Percentiles rank a stretch among this genome's conserved stretches.
These are phyloP conservation scores for Xylaria multiplex DNA, from an alignment of 2,329 filamentous ascomycete genomes.

Conservation along the genomic window DNA sequence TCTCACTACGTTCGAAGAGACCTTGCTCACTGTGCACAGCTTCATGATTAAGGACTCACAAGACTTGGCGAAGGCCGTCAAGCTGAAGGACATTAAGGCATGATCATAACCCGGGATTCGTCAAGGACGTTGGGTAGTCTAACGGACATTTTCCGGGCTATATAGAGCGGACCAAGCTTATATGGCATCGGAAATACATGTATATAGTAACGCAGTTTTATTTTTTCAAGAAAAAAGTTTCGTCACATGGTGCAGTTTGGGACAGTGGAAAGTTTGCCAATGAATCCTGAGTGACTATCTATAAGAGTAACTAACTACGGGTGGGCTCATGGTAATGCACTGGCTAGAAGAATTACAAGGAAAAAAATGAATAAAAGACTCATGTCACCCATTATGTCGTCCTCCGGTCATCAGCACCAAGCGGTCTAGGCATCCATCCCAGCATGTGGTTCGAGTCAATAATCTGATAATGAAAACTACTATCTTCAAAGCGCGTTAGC, in stretches of 20 bases:
- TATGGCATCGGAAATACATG: neutral
- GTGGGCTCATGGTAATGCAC: neutral
- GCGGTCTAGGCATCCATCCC: neutral
- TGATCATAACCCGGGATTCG: conserved; percentile 48
- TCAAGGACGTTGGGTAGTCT: neutral
- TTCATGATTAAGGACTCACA: conserved; percentile 88
- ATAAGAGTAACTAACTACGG: neutral
- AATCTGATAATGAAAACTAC: neutral
- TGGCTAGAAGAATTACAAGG: neutral
- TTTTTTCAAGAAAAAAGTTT: no score
- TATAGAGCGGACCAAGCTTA: neutral
- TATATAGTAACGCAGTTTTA: neutral
- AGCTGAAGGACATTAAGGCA: conserved; percentile 73
- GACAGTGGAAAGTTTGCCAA: neutral
- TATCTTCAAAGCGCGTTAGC: conserved; percentile 20
- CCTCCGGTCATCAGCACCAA: neutral
- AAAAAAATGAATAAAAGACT: neutral
- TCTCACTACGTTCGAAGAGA: neutral
- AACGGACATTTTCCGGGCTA: neutral
- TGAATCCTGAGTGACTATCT: neutral
- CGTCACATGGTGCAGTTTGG: neutral
- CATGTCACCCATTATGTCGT: neutral
- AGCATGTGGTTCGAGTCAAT: neutral
- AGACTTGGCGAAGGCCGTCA: conserved; percentile 71
- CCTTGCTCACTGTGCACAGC: conserved; percentile 57